Conservation (phyloP, 1,284 basidiomycete species). For the Leccinum fuscescens region DNA sequence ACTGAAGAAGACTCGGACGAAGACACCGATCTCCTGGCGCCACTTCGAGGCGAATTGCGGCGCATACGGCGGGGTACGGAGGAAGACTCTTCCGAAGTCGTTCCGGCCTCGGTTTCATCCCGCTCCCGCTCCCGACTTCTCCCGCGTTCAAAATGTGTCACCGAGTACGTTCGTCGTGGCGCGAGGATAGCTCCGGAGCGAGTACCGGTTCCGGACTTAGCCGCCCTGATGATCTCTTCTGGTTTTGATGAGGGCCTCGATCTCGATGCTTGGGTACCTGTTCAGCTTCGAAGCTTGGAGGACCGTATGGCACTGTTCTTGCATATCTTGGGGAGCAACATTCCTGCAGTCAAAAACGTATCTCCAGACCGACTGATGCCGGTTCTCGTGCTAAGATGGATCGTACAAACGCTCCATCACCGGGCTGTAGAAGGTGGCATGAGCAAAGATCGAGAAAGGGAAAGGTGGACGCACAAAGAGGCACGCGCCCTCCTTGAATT, state of each 20-base stretch:
- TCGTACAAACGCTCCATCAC: constrained; percentile 47
- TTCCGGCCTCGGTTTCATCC: constrained; percentile 35
- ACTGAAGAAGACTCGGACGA: constrained; percentile 43
- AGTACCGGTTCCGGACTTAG: constrained; percentile 50
- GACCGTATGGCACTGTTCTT: constrained; percentile 61
- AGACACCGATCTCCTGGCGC: constrained; percentile 55
- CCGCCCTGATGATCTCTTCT: constrained; percentile 45
- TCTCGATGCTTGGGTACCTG: constrained; percentile 32
- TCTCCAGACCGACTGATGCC: constrained; percentile 45
- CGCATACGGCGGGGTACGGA: constrained; percentile 48
- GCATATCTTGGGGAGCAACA: constrained; percentile 55
- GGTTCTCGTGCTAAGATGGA: constrained; percentile 60
- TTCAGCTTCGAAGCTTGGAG: constrained; percentile 48
- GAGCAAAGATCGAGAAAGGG: constrained; percentile 55
- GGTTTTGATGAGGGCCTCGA: constrained; percentile 29
- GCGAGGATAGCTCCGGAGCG: constrained; percentile 59
- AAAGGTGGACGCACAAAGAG: constrained; percentile 70
- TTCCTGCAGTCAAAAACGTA: constrained; percentile 45
- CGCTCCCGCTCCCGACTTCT: constrained; percentile 29
- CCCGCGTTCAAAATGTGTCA: constrained; percentile 43
- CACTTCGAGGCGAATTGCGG: constrained; percentile 65
- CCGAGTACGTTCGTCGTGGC: constrained; percentile 73
- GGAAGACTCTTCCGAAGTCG: constrained; percentile 11
- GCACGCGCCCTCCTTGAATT: constrained; percentile 59
- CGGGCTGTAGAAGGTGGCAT: constrained; percentile 47